A percentile compares a stretch with the other conserved stretches of the same genome.
Conservation (phyloP, 179 eudicot genomes). For the Beta lomatogona region DNA sequence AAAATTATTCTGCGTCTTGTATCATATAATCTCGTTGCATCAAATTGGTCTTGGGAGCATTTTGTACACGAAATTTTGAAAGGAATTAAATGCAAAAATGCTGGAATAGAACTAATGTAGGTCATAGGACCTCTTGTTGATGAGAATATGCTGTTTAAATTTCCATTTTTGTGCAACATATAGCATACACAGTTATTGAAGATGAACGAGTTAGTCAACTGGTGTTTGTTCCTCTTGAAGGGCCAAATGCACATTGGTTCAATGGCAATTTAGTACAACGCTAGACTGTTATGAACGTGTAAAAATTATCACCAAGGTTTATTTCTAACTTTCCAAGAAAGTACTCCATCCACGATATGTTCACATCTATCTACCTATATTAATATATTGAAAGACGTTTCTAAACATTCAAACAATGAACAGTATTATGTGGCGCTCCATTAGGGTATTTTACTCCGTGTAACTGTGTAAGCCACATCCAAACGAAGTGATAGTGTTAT, state of each 20-base stretch:
- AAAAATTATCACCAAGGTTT: background rate
- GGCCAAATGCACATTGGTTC: background rate
- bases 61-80: background rate
- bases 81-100: background rate
- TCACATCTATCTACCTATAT: background rate
- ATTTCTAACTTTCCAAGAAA: background rate
- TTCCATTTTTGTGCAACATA: background rate
- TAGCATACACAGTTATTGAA: background rate
- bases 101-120: background rate
- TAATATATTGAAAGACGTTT: too few species aligned
- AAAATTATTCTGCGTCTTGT: background rate
- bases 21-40: background rate
- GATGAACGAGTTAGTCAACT: background rate
- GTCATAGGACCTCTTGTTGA: background rate
- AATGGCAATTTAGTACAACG: background rate
- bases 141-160: slow-evolving; percentile 5
- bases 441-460: too few species aligned
- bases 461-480: too few species aligned
- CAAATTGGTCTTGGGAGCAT: background rate
- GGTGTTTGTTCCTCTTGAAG: slow-evolving; percentile 1
- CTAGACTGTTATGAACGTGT: background rate
- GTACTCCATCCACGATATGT: background rate
- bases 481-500: too few species aligned
- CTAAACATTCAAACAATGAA: too few species aligned
- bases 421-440: too few species aligned